These are phyloP conservation scores for Keithomyces neogunnii DNA, from an alignment of 2,329 filamentous ascomycete genomes.

Conservation along the genomic window DNA sequence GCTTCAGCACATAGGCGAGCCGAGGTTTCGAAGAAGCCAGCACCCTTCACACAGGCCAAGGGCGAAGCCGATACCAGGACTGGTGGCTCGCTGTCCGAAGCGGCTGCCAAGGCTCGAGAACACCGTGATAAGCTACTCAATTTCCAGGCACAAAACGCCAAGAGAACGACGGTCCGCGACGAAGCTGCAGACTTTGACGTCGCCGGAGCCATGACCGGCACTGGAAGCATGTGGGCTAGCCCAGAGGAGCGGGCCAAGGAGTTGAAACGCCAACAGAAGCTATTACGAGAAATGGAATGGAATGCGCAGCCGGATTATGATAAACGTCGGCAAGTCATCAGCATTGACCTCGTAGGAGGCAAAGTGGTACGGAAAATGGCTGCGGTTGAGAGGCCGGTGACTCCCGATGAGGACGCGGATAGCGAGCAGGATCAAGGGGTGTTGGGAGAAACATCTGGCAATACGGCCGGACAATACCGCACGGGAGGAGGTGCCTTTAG, in stretches of 20 bases:
- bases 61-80: constrained; percentile 21
- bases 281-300: constrained; percentile 80
- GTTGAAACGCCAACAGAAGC: constrained; percentile 76
- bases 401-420: constrained; percentile 38
- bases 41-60: constrained; percentile 47
- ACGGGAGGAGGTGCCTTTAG: constrained; percentile 53
- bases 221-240: constrained; percentile 65
- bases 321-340: constrained; percentile 75
- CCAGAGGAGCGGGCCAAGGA: constrained; percentile 76
- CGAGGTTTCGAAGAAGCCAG: constrained; percentile 53
- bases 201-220: constrained; percentile 32
- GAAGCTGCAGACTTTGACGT: constrained; percentile 63
- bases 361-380: constrained; percentile 69
- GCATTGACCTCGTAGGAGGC: constrained; percentile 71
- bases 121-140: constrained; percentile 74
- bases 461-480: constrained; percentile 16
- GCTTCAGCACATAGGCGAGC: constrained; percentile 59
- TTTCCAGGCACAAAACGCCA: constrained; percentile 81
- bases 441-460: constrained; percentile 26
- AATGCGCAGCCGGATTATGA: constrained; percentile 79
- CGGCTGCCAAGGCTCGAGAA: constrained; percentile 60
- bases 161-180: constrained; percentile 75
- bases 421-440: constrained; percentile 19
- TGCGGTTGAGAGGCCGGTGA: constrained; percentile 48
- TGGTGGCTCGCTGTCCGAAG: constrained; percentile 38